phyloP scores from a whole-genome alignment of 2,329 filamentous ascomycete genomes.

The Alternaria rosae region DNA sequence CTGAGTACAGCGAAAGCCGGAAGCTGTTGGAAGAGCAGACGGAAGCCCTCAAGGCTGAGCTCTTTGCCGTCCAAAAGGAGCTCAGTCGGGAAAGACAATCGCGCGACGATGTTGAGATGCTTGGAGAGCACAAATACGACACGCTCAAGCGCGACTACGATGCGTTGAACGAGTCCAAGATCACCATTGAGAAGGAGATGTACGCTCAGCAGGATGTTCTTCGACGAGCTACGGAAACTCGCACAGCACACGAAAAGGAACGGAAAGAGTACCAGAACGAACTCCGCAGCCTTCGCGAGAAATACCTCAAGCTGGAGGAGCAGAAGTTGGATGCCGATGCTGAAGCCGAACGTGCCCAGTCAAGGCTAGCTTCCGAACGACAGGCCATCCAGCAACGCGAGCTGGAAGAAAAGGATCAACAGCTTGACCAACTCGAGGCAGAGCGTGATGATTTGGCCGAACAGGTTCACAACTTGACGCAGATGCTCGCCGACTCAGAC shows the following conservation, averaged over 20 bases:
- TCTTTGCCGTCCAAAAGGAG: slow-evolving; percentile 86
- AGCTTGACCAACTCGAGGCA: slow-evolving; percentile 78
- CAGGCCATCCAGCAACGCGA: slow-evolving; percentile 80
- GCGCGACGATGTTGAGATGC: slow-evolving; percentile 88
- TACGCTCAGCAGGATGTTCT: slow-evolving; percentile 94
- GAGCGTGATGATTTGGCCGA: slow-evolving; percentile 79
- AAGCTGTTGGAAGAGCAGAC: slow-evolving; percentile 87
- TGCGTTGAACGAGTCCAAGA: slow-evolving; percentile 89
- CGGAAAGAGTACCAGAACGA: slow-evolving; percentile 89
- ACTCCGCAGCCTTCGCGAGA: slow-evolving; percentile 79
- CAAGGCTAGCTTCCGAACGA: slow-evolving; percentile 78
- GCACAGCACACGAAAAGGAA: slow-evolving; percentile 80
- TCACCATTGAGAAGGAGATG: slow-evolving; percentile 96
- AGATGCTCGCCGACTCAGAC: slow-evolving; percentile 86
- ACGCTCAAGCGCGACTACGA: slow-evolving; percentile 86
- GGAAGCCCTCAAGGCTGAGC: slow-evolving; percentile 82
- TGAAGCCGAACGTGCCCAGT: slow-evolving; percentile 80
- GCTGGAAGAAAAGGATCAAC: slow-evolving; percentile 77
- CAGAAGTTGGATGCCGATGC: slow-evolving; percentile 83
- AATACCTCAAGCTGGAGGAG: slow-evolving; percentile 85
- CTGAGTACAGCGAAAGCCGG: slow-evolving; percentile 78
- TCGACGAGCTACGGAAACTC: slow-evolving; percentile 82
- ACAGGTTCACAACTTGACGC: slow-evolving; percentile 85
- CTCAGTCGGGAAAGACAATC: slow-evolving; percentile 92
- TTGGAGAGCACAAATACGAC: slow-evolving; percentile 86